These are phyloP conservation scores for Calonectria naviculata DNA, from an alignment of 2,329 filamentous ascomycete genomes.

Conservation along the genomic window DNA sequence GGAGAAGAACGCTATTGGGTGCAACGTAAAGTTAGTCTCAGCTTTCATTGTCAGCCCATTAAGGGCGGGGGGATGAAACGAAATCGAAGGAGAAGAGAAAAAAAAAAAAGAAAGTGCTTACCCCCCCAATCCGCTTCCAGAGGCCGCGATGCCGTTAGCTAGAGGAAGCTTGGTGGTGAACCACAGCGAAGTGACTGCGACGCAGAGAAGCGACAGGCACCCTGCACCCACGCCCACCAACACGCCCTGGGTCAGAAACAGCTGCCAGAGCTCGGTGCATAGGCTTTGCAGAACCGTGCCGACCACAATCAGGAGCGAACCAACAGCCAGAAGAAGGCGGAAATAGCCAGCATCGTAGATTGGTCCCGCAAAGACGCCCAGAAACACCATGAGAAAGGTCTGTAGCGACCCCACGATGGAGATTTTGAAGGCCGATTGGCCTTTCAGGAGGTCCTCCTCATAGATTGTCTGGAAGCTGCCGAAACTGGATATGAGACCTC, in stretches of 20 bases:
- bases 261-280: constrained; percentile 75
- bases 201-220: constrained; percentile 81
- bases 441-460: constrained; percentile 19
- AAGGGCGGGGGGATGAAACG: not conserved
- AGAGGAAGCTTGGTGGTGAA: constrained; percentile 78
- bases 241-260: constrained; percentile 80
- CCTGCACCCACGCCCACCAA: constrained; percentile 77
- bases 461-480: constrained; percentile 41
- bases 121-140: constrained; percentile 76
- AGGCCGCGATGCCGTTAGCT: constrained; percentile 81
- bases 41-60: not conserved
- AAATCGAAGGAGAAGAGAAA: not conserved
- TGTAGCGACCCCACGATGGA: constrained; percentile 36
- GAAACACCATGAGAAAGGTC: constrained; percentile 37
- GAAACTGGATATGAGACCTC: constrained; percentile 36
- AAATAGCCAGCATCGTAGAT: constrained; percentile 36
- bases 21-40: not conserved
- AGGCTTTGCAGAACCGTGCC: constrained; percentile 34
- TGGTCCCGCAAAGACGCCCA: constrained; percentile 33
- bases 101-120: not conserved
- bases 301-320: constrained; percentile 30
- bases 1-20: constrained; percentile 27
- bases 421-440: constrained; percentile 30
- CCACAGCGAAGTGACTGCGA: constrained; percentile 81
- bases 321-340: constrained; percentile 21